Evolutionary conservation across 164 flowering plant species (phyloP), one percentile per base, ranked within the genome.

Genomic region (Vitis riparia): DNA sequence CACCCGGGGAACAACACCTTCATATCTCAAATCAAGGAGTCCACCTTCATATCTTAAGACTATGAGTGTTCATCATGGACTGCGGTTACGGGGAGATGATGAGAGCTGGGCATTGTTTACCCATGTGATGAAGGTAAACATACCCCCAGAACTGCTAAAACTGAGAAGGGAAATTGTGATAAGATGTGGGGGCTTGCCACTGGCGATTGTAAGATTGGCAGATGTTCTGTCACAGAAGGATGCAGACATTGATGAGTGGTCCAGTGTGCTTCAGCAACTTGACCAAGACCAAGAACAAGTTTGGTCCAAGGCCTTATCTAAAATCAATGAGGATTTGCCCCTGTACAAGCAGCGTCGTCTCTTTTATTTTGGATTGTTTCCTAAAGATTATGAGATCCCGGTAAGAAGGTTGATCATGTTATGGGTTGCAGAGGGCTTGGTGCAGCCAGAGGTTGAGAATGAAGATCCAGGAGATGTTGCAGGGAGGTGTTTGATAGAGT

Each of bases 361-460:
- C 11, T 37, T 3, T 47, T 37, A 10, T 9, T 67, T 67, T 15
- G 14, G 8, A 15, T 48, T 15, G 51, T 52, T 67, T 17, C 62
- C 52, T 13, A 8, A 30, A 19, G 49, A 57, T 15, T 67, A 3
- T 57, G 62, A 55, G 7, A 67, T 67, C 12, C 70, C 70, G 6
- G 62, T 19, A 8, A 55, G 70, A 51, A 67, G 70, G 13, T 19
- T 67, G 17, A 29, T 67, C 16, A 30, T 12, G 32, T n/a, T 57
- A 16, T 57, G 50, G 62, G 52, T 67, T 1, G 80, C 85, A 3
- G 85, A 82, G 55, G 82, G 79, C 32, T 67, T 77, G 17, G 63
- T 73, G 12, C 44, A 55, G 55, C 62, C 37, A 11, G 11, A 55
- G 7, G 19, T 0, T 30, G 23, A 0, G 51, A n/a, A 5, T 0